phyloP scores from a whole-genome alignment of 805 yeast species.

The Candida piceae region DNA sequence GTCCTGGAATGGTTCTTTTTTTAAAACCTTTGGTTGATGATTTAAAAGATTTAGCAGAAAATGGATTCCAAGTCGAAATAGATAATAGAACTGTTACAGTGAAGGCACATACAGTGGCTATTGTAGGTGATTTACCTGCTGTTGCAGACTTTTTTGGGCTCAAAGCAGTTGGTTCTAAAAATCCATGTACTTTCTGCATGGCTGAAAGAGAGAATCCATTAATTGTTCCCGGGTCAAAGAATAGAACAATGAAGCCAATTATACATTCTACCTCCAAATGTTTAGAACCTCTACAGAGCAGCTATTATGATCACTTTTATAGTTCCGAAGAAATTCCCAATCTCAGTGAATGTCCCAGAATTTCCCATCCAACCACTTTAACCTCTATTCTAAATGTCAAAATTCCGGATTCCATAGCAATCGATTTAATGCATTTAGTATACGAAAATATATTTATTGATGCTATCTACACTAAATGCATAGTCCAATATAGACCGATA shows the following conservation, averaged over 20 bases:
- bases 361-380: no score
- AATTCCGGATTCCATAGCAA: background rate
- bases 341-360: background rate
- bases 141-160: background rate
- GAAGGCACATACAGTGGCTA: background rate
- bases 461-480: background rate
- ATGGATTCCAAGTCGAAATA: slow-evolving; percentile 8
- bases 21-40: slow-evolving; percentile 14
- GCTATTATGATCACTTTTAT: background rate
- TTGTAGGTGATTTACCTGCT: background rate
- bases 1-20: no score
- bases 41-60: slow-evolving; percentile 5
- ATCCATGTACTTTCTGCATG: background rate
- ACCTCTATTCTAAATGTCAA: background rate
- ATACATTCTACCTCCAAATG: background rate
- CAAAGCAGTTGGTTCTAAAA: background rate
- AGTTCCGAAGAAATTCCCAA: no score
- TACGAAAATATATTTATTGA: background rate
- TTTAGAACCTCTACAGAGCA: background rate
- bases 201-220: background rate
- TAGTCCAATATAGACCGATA: background rate
- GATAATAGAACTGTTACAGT: background rate
- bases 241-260: background rate
- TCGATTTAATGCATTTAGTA: background rate
- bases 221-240: background rate